Conservation (phyloP, 2,329 filamentous ascomycete genomes). For the Pseudofabraea citricarpa region DNA sequence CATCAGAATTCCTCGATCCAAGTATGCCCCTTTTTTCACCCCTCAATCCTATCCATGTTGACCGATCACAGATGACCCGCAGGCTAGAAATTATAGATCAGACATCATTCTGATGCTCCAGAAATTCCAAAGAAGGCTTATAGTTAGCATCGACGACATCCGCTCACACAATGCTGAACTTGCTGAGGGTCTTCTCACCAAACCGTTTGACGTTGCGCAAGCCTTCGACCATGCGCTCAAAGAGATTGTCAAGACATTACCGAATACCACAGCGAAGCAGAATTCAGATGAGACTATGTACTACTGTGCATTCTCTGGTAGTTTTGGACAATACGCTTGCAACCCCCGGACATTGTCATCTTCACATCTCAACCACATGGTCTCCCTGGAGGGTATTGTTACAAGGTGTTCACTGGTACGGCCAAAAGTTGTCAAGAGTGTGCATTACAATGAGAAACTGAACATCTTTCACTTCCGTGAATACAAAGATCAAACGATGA, state of each 20-base stretch:
- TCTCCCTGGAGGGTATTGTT: constrained; percentile 95
- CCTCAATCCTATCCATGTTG: not conserved
- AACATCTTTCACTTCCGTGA: constrained; percentile 83
- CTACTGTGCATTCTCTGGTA: constrained; percentile 96
- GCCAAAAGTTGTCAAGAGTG: constrained; percentile 96
- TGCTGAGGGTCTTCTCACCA: constrained; percentile 70
- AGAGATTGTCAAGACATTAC: constrained; percentile 76
- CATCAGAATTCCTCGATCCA: constrained; percentile 85
- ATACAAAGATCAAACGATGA: constrained; percentile 97
- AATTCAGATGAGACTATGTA: constrained; percentile 76
- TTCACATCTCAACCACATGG: constrained; percentile 89
- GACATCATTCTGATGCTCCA: constrained; percentile 79
- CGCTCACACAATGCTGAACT: constrained; percentile 81
- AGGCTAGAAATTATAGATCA: constrained; percentile 72
- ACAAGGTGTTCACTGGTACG: constrained; percentile 93
- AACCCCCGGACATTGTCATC: constrained; percentile 92
- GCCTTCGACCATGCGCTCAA: constrained; percentile 91
- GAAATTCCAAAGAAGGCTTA: constrained; percentile 58
- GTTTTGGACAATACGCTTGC: constrained; percentile 90
- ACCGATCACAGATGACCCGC: constrained; percentile 39
- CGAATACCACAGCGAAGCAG: constrained; percentile 71
- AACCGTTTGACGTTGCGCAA: constrained; percentile 82
- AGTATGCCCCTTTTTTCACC: constrained; percentile 47
- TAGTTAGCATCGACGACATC: constrained; percentile 84
- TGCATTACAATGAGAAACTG: constrained; percentile 89